These are phyloP conservation scores for Pseudozyma sp. DNA, from an alignment of 1,284 basidiomycete genomes.

Conservation along the genomic window DNA sequence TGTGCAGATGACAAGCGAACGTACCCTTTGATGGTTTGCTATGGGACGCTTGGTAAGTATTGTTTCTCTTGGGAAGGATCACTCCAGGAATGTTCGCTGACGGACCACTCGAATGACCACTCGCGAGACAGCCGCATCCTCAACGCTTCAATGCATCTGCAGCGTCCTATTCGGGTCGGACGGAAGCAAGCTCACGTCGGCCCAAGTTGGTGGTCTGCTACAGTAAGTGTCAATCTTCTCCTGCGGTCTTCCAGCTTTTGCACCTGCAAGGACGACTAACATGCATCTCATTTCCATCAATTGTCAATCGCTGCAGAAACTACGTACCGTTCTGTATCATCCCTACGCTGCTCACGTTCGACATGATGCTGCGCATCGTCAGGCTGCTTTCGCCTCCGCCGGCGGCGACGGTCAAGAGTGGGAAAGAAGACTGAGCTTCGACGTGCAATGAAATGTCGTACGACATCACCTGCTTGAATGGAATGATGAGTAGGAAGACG, in stretches of 20 bases:
- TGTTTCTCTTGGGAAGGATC: background rate
- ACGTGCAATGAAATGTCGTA: background rate
- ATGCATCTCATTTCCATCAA: too few species aligned
- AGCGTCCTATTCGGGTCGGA: slow-evolving; percentile 40
- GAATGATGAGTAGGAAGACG: too few species aligned
- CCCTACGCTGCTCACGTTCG: slow-evolving; percentile 32
- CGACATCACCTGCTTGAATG: background rate
- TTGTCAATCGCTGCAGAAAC: slow-evolving; percentile 19
- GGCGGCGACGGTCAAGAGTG: background rate
- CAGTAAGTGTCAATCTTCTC: slow-evolving; percentile 29
- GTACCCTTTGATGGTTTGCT: slow-evolving; percentile 52
- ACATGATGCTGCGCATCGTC: slow-evolving; percentile 40
- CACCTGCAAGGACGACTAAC: too few species aligned
- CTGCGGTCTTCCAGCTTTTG: background rate
- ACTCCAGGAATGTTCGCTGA: background rate
- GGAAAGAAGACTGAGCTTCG: slow-evolving; percentile 7
- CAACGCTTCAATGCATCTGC: slow-evolving; percentile 49
- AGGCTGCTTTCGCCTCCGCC: slow-evolving; percentile 7
- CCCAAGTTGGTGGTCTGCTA: slow-evolving; percentile 20
- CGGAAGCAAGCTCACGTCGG: slow-evolving; percentile 13
- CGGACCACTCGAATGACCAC: too few species aligned
- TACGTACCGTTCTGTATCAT: slow-evolving; percentile 46
- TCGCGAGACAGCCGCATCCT: slow-evolving; percentile 30
- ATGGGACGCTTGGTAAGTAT: slow-evolving; percentile 48
- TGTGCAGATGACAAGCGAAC: slow-evolving; percentile 48